Percentiles rank a stretch among this genome's conserved stretches.
Conservation (phyloP, 2,329 filamentous ascomycete species). For the Trematosphaeria pertusa region DNA sequence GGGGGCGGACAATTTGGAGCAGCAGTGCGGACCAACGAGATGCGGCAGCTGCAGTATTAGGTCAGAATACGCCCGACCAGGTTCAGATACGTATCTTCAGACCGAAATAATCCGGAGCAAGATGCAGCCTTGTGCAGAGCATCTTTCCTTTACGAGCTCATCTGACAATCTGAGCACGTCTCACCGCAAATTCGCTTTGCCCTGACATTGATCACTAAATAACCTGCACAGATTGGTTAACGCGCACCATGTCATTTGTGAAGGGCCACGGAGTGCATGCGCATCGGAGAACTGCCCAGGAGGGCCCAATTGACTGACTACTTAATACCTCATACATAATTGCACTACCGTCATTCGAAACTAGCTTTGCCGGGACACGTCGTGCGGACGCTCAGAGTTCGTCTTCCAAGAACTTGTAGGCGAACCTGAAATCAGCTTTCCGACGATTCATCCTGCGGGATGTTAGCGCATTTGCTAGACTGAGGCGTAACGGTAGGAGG, state of each 20-base stretch:
- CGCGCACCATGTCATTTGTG: too few species aligned
- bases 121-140: background rate
- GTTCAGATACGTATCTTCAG: too few species aligned
- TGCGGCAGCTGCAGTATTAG: slow-evolving; percentile 23
- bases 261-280: too few species aligned
- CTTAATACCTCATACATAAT: slow-evolving; percentile 44
- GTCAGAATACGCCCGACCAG: slow-evolving; percentile 33
- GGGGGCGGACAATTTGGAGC: too few species aligned
- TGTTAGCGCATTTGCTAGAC: slow-evolving; percentile 28
- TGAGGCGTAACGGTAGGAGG: slow-evolving; percentile 12
- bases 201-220: too few species aligned
- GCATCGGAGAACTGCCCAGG: slow-evolving; percentile 24
- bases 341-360: slow-evolving; percentile 18
- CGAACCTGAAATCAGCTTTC: slow-evolving; percentile 98
- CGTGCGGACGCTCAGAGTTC: slow-evolving; percentile 65
- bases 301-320: slow-evolving; percentile 38
- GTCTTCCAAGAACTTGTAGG: slow-evolving; percentile 96
- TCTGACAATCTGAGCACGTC: background rate
- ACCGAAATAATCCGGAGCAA: slow-evolving; percentile 31
- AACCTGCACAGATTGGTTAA: too few species aligned
- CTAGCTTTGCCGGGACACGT: slow-evolving; percentile 7
- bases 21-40: too few species aligned
- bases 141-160: background rate
- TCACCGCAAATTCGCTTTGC: background rate
- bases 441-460: slow-evolving; percentile 91